Evolutionary conservation across 1,139 yeast species (phyloP), one percentile per base, ranked within the genome.

Genomic region (Debaryomycetaceae sp.): DNA sequence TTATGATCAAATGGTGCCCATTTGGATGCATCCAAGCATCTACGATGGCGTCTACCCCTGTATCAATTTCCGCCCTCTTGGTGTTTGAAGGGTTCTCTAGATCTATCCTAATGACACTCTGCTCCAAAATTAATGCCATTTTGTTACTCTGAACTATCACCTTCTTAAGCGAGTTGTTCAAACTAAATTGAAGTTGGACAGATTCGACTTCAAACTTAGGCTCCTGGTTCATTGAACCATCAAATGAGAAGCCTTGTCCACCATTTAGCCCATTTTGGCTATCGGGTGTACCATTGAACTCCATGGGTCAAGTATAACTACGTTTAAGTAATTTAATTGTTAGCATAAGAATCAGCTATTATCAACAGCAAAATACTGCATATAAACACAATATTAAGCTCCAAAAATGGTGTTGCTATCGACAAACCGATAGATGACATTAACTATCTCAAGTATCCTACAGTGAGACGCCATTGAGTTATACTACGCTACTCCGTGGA

Each of bases 121-220:
- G 46, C 5, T 56, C 54, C 11, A 65, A 47, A 4, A 69, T 40
- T n/a, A 74, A 52, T 46, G 53, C 66, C 77, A 74, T 72, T 24
- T 59, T 53, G 47, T 72, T 68, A 46, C 58, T 64, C 41, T 59
- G 58, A 3, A 69, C 73, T 17, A 55, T 47, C 9, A 69, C 52
- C n/a, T 52, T 48, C 11, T 49, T 54, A 36, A 74, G 58, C 4
- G 58, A 52, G 42, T 62, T 48, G n/a, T 56, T 50, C 29, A 72
- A 62, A 24, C 59, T 63, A 52, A 73, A 73, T 48, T 72, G 78
- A 22, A 73, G 62, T 52, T 68, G 77, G 4, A 73, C 78, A 31
- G 64, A 63, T 43, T 73, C 78, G n/a, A 74, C 53, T 8, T 60
- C 62, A 50, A 71, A 69, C 8, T 51, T 45, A 1, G 72, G 71